Percentiles rank a stretch among this genome's conserved stretches.
phyloP scores from a whole-genome alignment of 2,329 filamentous ascomycete species.

The Ascochyta fabae region DNA sequence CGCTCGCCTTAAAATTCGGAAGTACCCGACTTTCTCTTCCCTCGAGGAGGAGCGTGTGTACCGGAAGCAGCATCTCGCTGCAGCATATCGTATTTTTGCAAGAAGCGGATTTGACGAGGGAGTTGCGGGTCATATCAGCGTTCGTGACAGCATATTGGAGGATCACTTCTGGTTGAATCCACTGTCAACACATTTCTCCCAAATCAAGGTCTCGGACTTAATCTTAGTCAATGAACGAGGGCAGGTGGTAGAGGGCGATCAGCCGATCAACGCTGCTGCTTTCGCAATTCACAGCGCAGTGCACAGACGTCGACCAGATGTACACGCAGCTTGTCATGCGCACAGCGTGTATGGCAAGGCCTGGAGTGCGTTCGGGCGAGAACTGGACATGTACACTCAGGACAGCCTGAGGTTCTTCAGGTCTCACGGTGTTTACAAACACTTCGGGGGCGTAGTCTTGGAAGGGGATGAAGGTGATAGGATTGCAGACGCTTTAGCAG shows the following conservation, averaged over 20 bases:
- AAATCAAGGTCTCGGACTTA: conserved; percentile 51
- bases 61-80: conserved; percentile 55
- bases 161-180: conserved; percentile 53
- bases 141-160: conserved; percentile 45
- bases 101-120: conserved; percentile 50
- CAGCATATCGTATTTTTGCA: conserved; percentile 52
- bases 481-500: conserved; percentile 50
- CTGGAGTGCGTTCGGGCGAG: conserved; percentile 54
- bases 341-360: conserved; percentile 57
- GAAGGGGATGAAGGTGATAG: conserved; percentile 53
- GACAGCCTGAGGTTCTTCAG: conserved; percentile 54
- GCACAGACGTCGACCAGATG: conserved; percentile 46
- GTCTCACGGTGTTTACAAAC: conserved; percentile 50
- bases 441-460: conserved; percentile 52
- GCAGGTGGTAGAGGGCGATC: conserved; percentile 49
- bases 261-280: conserved; percentile 54
- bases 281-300: conserved; percentile 57
- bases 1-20: conserved; percentile 54
- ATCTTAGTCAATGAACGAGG: conserved; percentile 55
- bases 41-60: conserved; percentile 53
- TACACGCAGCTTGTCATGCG: conserved; percentile 54
- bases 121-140: conserved; percentile 55
- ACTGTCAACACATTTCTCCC: conserved; percentile 54
- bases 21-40: conserved; percentile 51
- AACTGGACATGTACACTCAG: conserved; percentile 58